These are phyloP conservation scores for Debaryomyces coudertii DNA, from an alignment of 1,139 yeast genomes.

Conservation along the genomic window DNA sequence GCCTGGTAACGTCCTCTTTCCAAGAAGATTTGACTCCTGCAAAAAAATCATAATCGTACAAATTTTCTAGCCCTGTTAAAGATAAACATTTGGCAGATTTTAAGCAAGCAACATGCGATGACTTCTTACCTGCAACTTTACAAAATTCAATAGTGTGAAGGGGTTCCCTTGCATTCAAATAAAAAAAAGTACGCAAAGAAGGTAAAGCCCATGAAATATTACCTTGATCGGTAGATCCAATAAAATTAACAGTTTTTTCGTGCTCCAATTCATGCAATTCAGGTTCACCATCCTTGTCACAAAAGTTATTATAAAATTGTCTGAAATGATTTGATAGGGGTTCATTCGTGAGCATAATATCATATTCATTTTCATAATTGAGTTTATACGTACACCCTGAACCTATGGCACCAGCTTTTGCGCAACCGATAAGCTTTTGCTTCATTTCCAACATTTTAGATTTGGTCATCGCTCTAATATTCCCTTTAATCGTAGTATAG, in stretches of 20 bases:
- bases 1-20: background rate
- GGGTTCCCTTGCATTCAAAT: conserved; percentile 3
- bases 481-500: conserved; percentile 14
- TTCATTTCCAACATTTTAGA: conserved; percentile 13
- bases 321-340: conserved; percentile 18
- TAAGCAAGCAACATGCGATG: background rate
- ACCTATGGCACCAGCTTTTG: conserved; percentile 20
- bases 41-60: background rate
- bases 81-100: background rate
- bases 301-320: conserved; percentile 13
- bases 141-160: background rate
- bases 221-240: conserved; percentile 22
- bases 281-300: background rate
- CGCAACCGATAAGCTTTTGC: conserved; percentile 17
- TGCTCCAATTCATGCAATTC: background rate
- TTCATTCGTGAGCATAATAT: conserved; percentile 19
- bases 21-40: background rate
- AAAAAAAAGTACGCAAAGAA: conserved; percentile 19
- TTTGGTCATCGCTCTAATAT: conserved; percentile 5
- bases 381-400: conserved; percentile 20
- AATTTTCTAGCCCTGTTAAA: background rate
- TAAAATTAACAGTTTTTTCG: conserved; percentile 3
- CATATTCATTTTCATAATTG: conserved; percentile 14
- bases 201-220: conserved; percentile 21
- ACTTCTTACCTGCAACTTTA: background rate